Percentiles rank a stretch among this genome's conserved stretches.
These are phyloP conservation scores for Tephrocybe rancida DNA, from an alignment of 768 basidiomycete genomes.

Conservation along the genomic window DNA sequence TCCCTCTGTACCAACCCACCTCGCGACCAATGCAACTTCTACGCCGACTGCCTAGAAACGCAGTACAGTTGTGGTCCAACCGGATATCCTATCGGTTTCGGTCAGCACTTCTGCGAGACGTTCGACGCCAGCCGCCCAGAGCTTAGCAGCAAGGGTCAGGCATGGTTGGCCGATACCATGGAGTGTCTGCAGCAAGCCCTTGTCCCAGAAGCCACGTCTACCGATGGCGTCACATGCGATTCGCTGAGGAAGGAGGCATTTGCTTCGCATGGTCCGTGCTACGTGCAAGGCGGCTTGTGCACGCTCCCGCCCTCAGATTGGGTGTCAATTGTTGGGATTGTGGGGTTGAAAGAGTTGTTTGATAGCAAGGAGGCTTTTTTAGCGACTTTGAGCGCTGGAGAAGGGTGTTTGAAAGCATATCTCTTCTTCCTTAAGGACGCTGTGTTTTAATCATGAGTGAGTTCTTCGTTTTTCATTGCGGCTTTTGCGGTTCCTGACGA, in stretches of 20 bases:
- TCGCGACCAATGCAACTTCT: conserved; percentile 42
- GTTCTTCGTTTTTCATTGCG: neutral
- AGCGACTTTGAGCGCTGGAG: conserved; percentile 27
- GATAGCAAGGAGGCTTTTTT: conserved; percentile 32
- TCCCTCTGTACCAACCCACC: conserved; percentile 31
- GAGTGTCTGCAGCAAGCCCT: conserved; percentile 45
- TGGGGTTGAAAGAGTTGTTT: conserved; percentile 32
- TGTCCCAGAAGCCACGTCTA: conserved; percentile 33
- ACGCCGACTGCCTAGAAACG: conserved; percentile 44
- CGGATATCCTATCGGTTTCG: conserved; percentile 47
- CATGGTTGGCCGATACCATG: conserved; percentile 48
- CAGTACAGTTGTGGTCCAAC: conserved; percentile 43
- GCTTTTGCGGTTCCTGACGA: neutral
- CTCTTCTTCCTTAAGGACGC: conserved; percentile 15
- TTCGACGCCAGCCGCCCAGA: conserved; percentile 32
- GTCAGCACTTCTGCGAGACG: conserved; percentile 39
- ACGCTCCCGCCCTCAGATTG: conserved; percentile 34
- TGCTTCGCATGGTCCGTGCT: conserved; percentile 43
- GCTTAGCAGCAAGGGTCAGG: conserved; percentile 34
- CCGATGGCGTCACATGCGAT: conserved; percentile 27
- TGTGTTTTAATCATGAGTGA: conserved; percentile 1
- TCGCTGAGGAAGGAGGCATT: conserved; percentile 39
- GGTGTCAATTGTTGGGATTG: conserved; percentile 36
- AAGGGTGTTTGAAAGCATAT: conserved; percentile 32
- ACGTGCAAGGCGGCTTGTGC: conserved; percentile 42